phyloP scores from a whole-genome alignment of 2,329 filamentous ascomycete species.

The Neoarthrinium moseri region DNA sequence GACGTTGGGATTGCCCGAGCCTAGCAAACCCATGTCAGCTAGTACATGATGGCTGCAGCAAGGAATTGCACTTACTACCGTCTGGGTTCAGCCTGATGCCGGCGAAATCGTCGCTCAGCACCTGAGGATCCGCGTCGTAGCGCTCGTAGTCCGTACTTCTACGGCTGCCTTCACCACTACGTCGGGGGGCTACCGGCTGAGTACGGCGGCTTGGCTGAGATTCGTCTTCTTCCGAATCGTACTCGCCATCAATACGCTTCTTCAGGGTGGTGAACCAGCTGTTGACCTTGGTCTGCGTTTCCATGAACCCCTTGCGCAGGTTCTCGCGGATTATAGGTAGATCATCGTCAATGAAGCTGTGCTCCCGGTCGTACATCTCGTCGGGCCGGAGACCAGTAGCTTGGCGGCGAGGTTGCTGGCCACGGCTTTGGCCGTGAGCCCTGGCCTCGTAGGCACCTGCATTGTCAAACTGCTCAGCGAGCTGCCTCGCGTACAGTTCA shows the following conservation, averaged over 20 bases:
- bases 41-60: conserved; percentile 33
- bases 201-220: conserved; percentile 32
- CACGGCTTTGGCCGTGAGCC: conserved; percentile 43
- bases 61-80: conserved; percentile 50
- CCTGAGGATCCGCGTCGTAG: conserved; percentile 91
- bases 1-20: conserved; percentile 71
- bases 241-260: conserved; percentile 91
- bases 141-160: conserved; percentile 85
- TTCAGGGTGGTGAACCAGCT: conserved; percentile 87
- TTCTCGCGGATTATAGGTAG: conserved; percentile 91
- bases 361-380: conserved; percentile 66
- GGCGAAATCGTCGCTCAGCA: conserved; percentile 86
- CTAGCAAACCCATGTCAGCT: conserved; percentile 41
- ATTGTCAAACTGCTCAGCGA: conserved; percentile 86
- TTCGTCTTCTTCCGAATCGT: conserved; percentile 67
- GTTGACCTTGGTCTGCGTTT: conserved; percentile 92
- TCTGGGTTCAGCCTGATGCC: conserved; percentile 63
- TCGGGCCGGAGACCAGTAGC: conserved; percentile 54
- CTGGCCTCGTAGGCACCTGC: conserved; percentile 57
- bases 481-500: conserved; percentile 86
- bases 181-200: conserved; percentile 29
- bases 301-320: conserved; percentile 88
- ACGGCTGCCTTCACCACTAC: conserved; percentile 61
- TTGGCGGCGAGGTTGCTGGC: conserved; percentile 37
- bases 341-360: conserved; percentile 94